Conservation (phyloP, 2,329 filamentous ascomycete species). For the Beauveria varroae region DNA sequence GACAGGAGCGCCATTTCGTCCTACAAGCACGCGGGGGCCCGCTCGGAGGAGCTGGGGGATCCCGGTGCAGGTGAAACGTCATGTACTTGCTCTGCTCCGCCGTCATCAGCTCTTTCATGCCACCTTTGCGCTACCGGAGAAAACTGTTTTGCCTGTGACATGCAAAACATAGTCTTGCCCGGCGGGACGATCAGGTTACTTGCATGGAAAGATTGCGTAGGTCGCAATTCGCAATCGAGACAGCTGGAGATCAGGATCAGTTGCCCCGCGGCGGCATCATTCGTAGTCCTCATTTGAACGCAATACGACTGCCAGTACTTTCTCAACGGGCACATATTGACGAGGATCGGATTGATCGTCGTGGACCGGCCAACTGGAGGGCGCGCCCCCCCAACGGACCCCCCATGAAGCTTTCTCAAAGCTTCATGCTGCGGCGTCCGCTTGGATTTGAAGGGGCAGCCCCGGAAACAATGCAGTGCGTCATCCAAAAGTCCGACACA, state of each 20-base stretch:
- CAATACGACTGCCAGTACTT: not conserved
- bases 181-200: not conserved
- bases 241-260: not conserved
- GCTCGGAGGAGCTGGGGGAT: not conserved
- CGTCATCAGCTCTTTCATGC: not conserved
- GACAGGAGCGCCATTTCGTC: no score
- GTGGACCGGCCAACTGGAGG: not conserved
- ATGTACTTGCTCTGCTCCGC: not conserved
- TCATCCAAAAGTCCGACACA: not conserved
- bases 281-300: not conserved
- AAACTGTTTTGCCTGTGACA: no score
- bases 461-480: not conserved
- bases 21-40: not conserved
- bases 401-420: not conserved
- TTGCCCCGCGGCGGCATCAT: not conserved
- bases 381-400: no score
- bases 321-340: not conserved
- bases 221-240: not conserved
- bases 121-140: not conserved
- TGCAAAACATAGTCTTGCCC: no score
- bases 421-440: not conserved
- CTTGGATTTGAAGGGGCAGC: not conserved
- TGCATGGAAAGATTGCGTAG: not conserved
- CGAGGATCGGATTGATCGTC: not conserved
- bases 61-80: not conserved